Evolutionary conservation across 192 early-diverging fungal species (phyloP).

Genomic region (Umbelopsis isabellina): DNA sequence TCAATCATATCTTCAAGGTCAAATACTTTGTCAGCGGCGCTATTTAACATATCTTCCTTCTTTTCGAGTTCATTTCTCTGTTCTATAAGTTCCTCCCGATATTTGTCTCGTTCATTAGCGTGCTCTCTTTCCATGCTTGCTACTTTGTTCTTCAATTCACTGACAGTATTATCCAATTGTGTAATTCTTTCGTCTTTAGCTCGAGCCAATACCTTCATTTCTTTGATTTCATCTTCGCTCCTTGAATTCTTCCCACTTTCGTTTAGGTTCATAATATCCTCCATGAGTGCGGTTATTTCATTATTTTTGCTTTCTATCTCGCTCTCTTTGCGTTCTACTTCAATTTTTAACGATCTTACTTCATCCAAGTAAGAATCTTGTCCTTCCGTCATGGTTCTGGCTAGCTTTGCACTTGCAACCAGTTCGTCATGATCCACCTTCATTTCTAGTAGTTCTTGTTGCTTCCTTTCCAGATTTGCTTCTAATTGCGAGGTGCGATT

Average conservation of each 20-base stretch:
- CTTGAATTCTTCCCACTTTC: background rate
- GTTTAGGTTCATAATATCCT: slow-evolving; percentile 10
- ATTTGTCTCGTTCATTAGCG: background rate
- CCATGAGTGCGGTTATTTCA: background rate
- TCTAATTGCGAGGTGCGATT: slow-evolving; percentile 3
- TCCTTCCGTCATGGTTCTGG: background rate
- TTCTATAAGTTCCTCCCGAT: background rate
- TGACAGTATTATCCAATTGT: background rate
- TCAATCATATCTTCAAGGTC: slow-evolving; percentile 8
- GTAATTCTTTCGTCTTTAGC: slow-evolving; percentile 16
- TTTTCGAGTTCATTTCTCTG: background rate
- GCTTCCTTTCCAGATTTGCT: background rate
- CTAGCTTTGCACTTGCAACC: background rate
- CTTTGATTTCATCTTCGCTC: background rate
- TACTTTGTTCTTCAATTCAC: background rate
- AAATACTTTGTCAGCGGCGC: slow-evolving; percentile 12
- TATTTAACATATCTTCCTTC: slow-evolving; percentile 17
- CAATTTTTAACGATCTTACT: background rate
- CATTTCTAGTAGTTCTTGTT: background rate
- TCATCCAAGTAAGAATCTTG: background rate
- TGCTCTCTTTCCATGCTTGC: background rate
- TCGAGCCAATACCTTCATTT: slow-evolving; percentile 8
- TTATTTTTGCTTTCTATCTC: background rate
- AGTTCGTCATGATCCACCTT: background rate
- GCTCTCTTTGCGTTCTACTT: background rate